Conservation (phyloP, 1,284 basidiomycete species). For the Microbotryum intermedium region DNA sequence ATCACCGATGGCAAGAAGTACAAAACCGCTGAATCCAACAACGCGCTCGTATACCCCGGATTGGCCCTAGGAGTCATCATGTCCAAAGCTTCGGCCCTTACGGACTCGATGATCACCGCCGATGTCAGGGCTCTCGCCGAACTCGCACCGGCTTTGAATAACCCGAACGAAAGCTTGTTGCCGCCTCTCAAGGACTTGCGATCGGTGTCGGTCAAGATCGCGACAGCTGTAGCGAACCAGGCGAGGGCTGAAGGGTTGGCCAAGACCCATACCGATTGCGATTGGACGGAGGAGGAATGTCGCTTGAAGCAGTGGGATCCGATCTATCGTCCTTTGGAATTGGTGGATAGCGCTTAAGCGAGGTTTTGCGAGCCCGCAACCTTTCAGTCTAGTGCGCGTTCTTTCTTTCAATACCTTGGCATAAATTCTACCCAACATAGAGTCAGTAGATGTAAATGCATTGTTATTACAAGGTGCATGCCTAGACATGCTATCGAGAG, state of each 20-base stretch:
- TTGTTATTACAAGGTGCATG: no score
- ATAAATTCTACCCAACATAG: no score
- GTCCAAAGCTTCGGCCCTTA: conserved; percentile 53
- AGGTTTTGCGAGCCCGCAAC: no score
- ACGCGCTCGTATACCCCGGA: conserved; percentile 45
- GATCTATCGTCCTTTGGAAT: conserved; percentile 2
- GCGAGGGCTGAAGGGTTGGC: conserved; percentile 63
- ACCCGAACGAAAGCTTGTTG: conserved; percentile 55
- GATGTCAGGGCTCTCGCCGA: conserved; percentile 60
- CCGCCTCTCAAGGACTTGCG: conserved; percentile 63
- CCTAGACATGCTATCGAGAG: no score
- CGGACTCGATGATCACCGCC: conserved; percentile 69
- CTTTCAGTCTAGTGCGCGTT: no score
- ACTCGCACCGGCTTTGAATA: conserved; percentile 62
- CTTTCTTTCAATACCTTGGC: no score
- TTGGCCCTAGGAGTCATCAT: conserved; percentile 66
- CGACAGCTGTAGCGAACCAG: conserved; percentile 64
- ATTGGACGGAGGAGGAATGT: conserved; percentile 45
- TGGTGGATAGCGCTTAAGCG: not conserved
- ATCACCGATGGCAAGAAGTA: conserved; percentile 34
- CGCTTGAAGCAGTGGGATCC: conserved; percentile 2
- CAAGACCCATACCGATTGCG: conserved; percentile 50
- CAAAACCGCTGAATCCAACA: conserved; percentile 63
- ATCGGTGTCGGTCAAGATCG: conserved; percentile 63
- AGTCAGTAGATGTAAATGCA: no score